Evolutionary conservation across 768 basidiomycete genomes (phyloP).

Genomic region (Mycena kentingensis): DNA sequence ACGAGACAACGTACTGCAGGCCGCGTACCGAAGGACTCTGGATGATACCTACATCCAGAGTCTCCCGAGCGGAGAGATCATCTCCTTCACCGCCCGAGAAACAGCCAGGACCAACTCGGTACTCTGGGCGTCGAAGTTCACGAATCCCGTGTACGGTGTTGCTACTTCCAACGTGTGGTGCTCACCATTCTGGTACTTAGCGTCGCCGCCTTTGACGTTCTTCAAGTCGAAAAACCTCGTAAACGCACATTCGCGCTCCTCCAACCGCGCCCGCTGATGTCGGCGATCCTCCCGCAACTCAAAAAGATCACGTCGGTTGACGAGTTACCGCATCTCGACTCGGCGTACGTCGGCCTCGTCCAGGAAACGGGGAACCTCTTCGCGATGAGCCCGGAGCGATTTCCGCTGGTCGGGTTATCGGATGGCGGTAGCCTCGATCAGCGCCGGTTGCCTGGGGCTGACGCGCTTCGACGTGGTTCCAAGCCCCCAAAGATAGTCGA

Average conservation of each 20-base stretch:
- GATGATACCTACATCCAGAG: constrained; percentile 84
- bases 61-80: constrained; percentile 74
- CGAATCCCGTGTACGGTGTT: constrained; percentile 65
- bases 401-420: constrained; percentile 79
- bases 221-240: constrained; percentile 39
- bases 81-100: constrained; percentile 63
- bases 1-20: constrained; percentile 73
- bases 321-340: constrained; percentile 50
- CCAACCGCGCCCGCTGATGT: constrained; percentile 78
- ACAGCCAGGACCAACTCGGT: constrained; percentile 36
- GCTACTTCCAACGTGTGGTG: neutral
- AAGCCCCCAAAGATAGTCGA: constrained; percentile 45
- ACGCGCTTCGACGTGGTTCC: constrained; percentile 10
- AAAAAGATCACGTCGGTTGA: constrained; percentile 33
- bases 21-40: constrained; percentile 70
- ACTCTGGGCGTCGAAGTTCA: constrained; percentile 63
- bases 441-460: constrained; percentile 14
- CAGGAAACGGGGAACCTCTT: constrained; percentile 73
- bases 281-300: constrained; percentile 71
- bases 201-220: constrained; percentile 82
- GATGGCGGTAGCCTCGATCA: constrained; percentile 30
- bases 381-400: constrained; percentile 81
- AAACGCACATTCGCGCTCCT: constrained; percentile 75
- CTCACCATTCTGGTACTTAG: constrained; percentile 40
- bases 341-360: constrained; percentile 82